Evolutionary conservation across 352 stramenopile species (phyloP), one percentile per base, ranked within the genome.

Genomic region (Phytophthora cactorum): DNA sequence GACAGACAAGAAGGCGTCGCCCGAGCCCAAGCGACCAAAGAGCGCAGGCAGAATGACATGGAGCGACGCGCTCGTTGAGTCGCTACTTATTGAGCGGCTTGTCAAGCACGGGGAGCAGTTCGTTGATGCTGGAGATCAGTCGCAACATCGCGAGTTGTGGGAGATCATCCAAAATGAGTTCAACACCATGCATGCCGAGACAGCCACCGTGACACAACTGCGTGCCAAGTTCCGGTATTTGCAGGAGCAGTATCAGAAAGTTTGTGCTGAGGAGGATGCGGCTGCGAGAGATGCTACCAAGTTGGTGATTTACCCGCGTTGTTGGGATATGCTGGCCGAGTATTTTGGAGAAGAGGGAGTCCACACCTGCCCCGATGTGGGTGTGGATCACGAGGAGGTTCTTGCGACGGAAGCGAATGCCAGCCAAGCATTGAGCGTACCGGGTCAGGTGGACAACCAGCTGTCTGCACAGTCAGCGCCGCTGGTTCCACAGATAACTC

Each of bases 191-290:
- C 54, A 70, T 45, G 15, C 36, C 3, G 44, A 52, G 31, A 28
- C n/a, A 17, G 57, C 67, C 53, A 66, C 69, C 31, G 59, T 73
- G 29, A 43, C 46, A 10, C 65, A 77, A 44, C 41, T 74, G 15
- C 64, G 69, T 12, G 45, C 66, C 29, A 77, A 77, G 59, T 77
- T 71, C 28, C 44, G 66, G 14, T 60, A 66, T 27, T 39, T 73
- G 22, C 65, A 70, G 3, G 69, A 67, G 4, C 69, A 77, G 34
- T 74, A 74, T 54, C 1, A 52, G 5, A 61, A 53, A 8, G 31
- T 63, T 17, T 58, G 58, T 17, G 49, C 28, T 17, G 63, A 69
- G 15, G 63, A 76, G 46, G 59, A 70, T 6, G 51, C 47, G 14
- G 53, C 57, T 11, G 39, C 28, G 14, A 39, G 15, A 43, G 43